These are phyloP conservation scores for Phenoliferia sp. DNA, from an alignment of 1,284 basidiomycete genomes.

Conservation along the genomic window DNA sequence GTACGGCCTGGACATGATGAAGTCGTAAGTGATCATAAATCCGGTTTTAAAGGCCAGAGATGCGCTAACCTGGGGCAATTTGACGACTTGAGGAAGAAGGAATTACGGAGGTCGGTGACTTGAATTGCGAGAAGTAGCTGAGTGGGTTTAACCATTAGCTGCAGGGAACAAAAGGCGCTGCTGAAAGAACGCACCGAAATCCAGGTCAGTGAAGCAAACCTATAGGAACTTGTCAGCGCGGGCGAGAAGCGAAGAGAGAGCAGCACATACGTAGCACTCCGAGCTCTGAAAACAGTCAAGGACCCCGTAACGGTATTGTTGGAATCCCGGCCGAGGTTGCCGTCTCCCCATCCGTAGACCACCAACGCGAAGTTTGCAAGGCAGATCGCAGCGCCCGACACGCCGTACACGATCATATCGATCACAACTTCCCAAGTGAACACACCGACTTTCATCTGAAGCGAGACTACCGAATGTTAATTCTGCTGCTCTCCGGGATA, in stretches of 20 bases:
- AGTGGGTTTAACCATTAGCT: background rate
- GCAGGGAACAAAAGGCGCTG: too few species aligned
- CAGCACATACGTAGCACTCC: conserved; percentile 36
- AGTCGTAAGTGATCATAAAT: conserved; percentile 25
- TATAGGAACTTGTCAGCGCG: background rate
- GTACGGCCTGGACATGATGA: conserved; percentile 6
- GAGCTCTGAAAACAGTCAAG: conserved; percentile 41
- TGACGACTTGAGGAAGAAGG: conserved; percentile 41
- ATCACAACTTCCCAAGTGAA: conserved; percentile 45
- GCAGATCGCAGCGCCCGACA: conserved; percentile 57
- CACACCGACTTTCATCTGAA: conserved; percentile 37
- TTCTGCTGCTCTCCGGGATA: conserved; percentile 17
- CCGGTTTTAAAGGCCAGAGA: conserved; percentile 44
- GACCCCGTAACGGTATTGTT: conserved; percentile 38
- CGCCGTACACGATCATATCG: conserved; percentile 60
- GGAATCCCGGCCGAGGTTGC: conserved; percentile 34
- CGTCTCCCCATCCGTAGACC: conserved; percentile 46
- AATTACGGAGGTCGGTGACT: conserved; percentile 39
- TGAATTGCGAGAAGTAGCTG: conserved; percentile 43
- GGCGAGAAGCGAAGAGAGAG: background rate
- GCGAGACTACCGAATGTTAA: background rate
- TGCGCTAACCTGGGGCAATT: conserved; percentile 37
- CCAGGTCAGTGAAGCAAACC: conserved; percentile 32
- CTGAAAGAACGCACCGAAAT: conserved; percentile 22
- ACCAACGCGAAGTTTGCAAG: conserved; percentile 50